Evolutionary conservation across 208 protist genomes (phyloP).

Genomic region (Leishmania lainsoni): DNA sequence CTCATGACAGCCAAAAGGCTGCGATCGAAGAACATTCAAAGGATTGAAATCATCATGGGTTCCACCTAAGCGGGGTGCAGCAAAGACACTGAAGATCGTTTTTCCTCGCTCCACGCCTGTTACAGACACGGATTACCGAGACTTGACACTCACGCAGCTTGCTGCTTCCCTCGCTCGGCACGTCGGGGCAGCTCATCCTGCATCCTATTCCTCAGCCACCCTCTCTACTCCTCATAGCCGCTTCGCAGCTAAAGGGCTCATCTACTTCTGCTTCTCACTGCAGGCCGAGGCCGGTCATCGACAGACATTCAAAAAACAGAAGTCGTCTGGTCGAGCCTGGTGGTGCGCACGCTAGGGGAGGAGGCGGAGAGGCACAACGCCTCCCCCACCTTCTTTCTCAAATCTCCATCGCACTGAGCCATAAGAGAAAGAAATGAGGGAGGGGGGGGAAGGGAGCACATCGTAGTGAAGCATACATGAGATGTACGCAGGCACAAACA

Average conservation of each 20-base stretch:
- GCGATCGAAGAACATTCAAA: constrained; percentile 36
- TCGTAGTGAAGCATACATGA: neutral
- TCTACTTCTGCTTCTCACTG: constrained; percentile 23
- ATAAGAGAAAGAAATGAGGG: neutral
- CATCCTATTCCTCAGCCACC: neutral
- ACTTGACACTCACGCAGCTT: neutral
- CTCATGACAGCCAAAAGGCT: constrained; percentile 13
- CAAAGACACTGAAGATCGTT: no score
- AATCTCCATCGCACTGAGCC: neutral
- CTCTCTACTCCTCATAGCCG: neutral
- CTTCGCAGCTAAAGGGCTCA: constrained; percentile 39
- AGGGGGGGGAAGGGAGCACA: neutral
- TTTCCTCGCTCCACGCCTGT: no score
- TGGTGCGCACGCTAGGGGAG: neutral
- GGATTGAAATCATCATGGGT: constrained; percentile 11
- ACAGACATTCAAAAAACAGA: constrained; percentile 31
- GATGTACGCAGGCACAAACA: neutral
- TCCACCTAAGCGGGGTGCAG: no score
- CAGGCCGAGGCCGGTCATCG: constrained; percentile 4
- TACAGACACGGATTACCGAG: no score
- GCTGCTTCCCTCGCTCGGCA: neutral
- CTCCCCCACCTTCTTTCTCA: neutral
- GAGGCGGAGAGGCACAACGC: neutral
- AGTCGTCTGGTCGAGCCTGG: constrained; percentile 2
- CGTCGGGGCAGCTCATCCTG: neutral